phyloP scores from a whole-genome alignment of 139 green algal species.

The Eudorina sp. region DNA sequence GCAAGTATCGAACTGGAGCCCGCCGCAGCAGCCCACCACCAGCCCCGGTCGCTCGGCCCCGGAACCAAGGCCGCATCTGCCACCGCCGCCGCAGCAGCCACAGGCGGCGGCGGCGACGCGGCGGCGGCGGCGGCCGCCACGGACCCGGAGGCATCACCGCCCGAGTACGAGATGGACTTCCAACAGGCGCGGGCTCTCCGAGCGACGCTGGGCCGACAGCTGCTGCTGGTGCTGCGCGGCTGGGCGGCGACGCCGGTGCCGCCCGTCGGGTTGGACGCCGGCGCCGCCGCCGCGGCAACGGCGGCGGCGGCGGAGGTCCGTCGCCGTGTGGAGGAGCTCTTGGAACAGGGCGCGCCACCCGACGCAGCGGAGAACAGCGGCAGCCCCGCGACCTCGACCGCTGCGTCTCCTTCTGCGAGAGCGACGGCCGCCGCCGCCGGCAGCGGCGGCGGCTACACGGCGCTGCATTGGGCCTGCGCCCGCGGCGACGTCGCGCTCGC shows the following conservation, averaged over 20 bases:
- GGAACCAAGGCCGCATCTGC: not conserved
- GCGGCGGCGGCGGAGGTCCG: not conserved
- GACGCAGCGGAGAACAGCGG: not conserved
- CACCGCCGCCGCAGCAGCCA: no score
- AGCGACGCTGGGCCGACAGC: not conserved
- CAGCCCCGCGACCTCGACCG: not conserved
- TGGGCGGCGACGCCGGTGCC: not conserved
- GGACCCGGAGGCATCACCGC: not conserved
- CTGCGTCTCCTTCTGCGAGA: not conserved
- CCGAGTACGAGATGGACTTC: slow-evolving; percentile 9
- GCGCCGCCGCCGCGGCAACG: not conserved
- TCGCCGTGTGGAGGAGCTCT: not conserved
- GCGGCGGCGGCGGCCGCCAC: not conserved
- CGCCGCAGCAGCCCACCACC: no score
- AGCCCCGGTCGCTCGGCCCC: no score
- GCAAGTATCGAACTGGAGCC: no score
- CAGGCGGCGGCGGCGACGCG: not conserved
- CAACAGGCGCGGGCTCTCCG: not conserved
- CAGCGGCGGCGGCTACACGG: not conserved
- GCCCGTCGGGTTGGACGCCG: not conserved
- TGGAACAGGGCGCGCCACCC: slow-evolving; percentile 8
- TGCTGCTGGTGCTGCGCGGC: slow-evolving; percentile 6
- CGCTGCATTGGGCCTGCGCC: slow-evolving; percentile 24
- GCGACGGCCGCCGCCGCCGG: not conserved
- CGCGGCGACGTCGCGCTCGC: not conserved